Evolutionary conservation across 2,329 filamentous ascomycete species (phyloP).

Genomic region (Plectosphaerella sp.): DNA sequence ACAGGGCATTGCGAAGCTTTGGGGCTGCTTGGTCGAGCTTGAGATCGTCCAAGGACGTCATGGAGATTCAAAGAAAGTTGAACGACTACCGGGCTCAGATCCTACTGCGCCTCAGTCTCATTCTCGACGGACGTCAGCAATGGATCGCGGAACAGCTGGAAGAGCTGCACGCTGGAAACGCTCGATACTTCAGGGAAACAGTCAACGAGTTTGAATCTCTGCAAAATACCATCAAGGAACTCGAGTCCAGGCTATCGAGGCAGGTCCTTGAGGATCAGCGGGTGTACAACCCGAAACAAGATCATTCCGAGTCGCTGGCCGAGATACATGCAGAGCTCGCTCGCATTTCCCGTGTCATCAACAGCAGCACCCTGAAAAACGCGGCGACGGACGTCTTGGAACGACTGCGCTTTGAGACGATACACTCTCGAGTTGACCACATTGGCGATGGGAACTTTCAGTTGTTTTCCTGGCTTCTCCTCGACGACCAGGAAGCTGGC

Average conservation of each 20-base stretch:
- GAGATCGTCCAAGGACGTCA: background rate
- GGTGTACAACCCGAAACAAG: too few relatives aligned
- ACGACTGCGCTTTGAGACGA: background rate
- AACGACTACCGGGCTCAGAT: conserved; percentile 1
- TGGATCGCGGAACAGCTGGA: background rate
- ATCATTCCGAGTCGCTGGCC: background rate
- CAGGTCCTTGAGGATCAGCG: too few relatives aligned
- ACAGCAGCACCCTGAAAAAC: background rate
- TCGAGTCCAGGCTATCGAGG: background rate
- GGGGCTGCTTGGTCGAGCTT: background rate
- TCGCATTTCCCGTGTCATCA: background rate
- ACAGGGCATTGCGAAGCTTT: conserved; percentile 1
- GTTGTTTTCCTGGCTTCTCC: background rate
- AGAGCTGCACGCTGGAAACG: background rate
- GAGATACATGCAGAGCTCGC: background rate
- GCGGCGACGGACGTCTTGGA: background rate
- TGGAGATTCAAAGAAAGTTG: background rate
- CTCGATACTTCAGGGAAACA: background rate
- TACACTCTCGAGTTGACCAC: background rate
- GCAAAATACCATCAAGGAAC: background rate
- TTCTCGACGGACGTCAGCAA: background rate
- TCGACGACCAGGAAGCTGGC: too few relatives aligned
- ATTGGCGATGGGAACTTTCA: background rate
- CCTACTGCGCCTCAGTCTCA: background rate
- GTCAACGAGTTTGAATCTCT: background rate